A percentile compares a stretch with the other conserved stretches of the same genome.
Evolutionary conservation across 2,329 filamentous ascomycete species (phyloP).

Genomic region (Magnaporthales sp.): DNA sequence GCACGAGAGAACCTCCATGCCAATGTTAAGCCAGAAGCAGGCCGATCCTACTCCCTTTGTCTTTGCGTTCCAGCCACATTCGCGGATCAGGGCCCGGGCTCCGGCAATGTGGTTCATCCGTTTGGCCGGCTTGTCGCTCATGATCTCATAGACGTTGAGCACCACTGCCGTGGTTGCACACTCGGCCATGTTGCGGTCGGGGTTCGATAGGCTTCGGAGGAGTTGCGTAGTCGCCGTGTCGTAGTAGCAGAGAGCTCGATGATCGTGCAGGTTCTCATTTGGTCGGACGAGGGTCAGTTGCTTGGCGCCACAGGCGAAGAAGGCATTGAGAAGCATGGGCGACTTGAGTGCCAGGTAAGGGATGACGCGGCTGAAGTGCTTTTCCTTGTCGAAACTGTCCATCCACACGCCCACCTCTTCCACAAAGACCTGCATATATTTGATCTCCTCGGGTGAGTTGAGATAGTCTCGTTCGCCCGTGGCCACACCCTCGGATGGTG

Average conservation of each 20-base stretch:
- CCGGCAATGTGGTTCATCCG: constrained; percentile 88
- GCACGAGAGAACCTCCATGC: constrained; percentile 83
- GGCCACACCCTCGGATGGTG: constrained; percentile 28
- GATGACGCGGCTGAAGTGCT: constrained; percentile 79
- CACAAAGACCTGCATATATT: constrained; percentile 89
- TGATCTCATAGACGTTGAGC: constrained; percentile 86
- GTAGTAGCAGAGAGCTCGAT: constrained; percentile 76
- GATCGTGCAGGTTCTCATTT: constrained; percentile 52
- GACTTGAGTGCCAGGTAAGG: constrained; percentile 75
- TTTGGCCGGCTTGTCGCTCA: constrained; percentile 71
- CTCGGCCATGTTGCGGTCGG: constrained; percentile 72
- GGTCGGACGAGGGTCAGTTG: constrained; percentile 67
- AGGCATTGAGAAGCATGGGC: constrained; percentile 81
- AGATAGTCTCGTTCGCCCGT: constrained; percentile 51
- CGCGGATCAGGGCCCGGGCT: constrained; percentile 75
- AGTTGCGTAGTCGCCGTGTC: constrained; percentile 76
- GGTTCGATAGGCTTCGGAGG: constrained; percentile 69
- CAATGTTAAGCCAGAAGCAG: constrained; percentile 91
- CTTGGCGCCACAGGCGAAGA: constrained; percentile 79
- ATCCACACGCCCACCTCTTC: constrained; percentile 90
- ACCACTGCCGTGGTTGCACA: constrained; percentile 84
- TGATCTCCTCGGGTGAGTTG: constrained; percentile 65
- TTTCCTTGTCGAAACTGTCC: constrained; percentile 79
- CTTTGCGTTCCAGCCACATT: constrained; percentile 80
- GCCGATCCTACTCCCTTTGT: constrained; percentile 73